These are phyloP conservation scores for Raffaelea ambrosiae DNA, from an alignment of 2,329 filamentous ascomycete genomes.

Conservation along the genomic window DNA sequence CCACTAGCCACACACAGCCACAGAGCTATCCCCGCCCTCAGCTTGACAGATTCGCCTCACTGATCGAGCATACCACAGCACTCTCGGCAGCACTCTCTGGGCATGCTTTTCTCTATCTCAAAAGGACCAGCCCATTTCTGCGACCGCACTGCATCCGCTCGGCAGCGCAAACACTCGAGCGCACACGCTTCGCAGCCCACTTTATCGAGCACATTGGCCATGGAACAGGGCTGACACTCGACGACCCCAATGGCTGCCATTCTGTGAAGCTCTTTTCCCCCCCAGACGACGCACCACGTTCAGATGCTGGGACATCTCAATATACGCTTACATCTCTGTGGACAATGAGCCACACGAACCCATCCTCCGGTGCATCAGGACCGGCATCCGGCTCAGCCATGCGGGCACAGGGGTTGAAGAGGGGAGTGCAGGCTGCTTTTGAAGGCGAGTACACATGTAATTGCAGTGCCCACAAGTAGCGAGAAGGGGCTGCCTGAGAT, in stretches of 20 bases:
- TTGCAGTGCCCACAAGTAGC: background rate
- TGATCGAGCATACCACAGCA: slow-evolving; percentile 42
- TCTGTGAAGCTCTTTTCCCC: no score
- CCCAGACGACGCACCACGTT: no score
- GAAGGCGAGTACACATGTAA: slow-evolving; percentile 39
- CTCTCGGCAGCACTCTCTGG: no score
- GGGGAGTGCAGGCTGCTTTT: slow-evolving; percentile 52
- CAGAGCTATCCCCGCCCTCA: background rate
- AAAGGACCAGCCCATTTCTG: no score
- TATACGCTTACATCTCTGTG: slow-evolving; percentile 25
- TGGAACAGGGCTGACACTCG: no score
- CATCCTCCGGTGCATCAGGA: background rate
- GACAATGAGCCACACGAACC: slow-evolving; percentile 19
- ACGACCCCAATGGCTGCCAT: no score
- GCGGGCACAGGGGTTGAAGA: slow-evolving; percentile 33
- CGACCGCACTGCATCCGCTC: no score
- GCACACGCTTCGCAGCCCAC: no score
- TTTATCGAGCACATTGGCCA: no score
- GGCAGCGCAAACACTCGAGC: no score
- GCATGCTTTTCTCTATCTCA: slow-evolving; percentile 16
- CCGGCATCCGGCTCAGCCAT: background rate
- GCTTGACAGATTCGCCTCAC: slow-evolving; percentile 40
- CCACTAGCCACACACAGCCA: background rate
- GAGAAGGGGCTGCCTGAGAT: no score
- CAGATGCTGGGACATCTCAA: no score